phyloP scores from a whole-genome alignment of 2,329 filamentous ascomycete species.

The Apiospora koreana region DNA sequence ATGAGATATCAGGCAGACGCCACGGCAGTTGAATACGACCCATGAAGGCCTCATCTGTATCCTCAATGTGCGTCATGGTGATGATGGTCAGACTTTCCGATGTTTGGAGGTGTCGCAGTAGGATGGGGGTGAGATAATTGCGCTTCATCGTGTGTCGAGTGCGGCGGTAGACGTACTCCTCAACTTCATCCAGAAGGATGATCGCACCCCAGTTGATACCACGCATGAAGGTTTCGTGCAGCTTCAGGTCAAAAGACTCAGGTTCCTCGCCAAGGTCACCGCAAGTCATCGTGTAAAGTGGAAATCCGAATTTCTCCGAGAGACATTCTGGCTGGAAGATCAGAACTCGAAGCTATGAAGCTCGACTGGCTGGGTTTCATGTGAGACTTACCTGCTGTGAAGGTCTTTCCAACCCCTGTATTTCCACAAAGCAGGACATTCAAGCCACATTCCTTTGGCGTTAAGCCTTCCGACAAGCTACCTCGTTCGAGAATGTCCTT shows the following conservation, averaged over 20 bases:
- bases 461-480: not conserved
- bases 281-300: slow-evolving; percentile 20
- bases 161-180: slow-evolving; percentile 17
- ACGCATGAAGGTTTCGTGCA: slow-evolving; percentile 16
- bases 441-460: slow-evolving; percentile 6
- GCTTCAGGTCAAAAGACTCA: slow-evolving; percentile 16
- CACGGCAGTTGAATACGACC: not conserved
- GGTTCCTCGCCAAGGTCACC: slow-evolving; percentile 18
- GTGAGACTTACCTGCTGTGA: slow-evolving; percentile 19
- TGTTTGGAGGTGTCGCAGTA: not conserved
- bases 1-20: not conserved
- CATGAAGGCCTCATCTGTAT: not conserved
- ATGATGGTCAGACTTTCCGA: not conserved
- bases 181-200: slow-evolving; percentile 21
- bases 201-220: slow-evolving; percentile 21
- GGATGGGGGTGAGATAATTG: not conserved
- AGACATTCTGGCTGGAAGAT: slow-evolving; percentile 17
- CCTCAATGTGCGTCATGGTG: not conserved
- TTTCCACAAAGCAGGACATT: slow-evolving; percentile 19
- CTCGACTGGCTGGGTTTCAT: not conserved
- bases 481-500: not conserved
- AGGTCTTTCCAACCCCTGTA: slow-evolving; percentile 21
- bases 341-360: not conserved
- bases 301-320: slow-evolving; percentile 16
- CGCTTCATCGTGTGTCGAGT: slow-evolving; percentile 1